A percentile compares a stretch with the other conserved stretches of the same genome.
phyloP scores from a whole-genome alignment of 352 stramenopile genomes.

The Globisporangium takayamanum region DNA sequence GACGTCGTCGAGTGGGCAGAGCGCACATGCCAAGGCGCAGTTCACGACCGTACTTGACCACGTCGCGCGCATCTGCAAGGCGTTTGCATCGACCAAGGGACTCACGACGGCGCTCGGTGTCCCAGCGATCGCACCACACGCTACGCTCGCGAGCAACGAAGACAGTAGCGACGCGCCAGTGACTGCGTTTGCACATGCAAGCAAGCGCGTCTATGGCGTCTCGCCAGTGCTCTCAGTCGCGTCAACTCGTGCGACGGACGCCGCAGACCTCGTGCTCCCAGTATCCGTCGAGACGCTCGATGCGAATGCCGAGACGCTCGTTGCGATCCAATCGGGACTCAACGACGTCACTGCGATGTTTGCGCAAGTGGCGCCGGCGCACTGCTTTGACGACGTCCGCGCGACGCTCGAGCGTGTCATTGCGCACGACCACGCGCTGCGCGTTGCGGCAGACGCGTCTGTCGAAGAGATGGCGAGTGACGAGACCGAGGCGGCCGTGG shows the following conservation, averaged over 20 bases:
- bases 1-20: slow-evolving; percentile 13
- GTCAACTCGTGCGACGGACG: neutral
- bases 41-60: slow-evolving; percentile 25
- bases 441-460: neutral
- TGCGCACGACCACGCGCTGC: slow-evolving; percentile 30
- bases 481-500: slow-evolving; percentile 7
- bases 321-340: slow-evolving; percentile 26
- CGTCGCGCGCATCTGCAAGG: slow-evolving; percentile 24
- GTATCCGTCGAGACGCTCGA: slow-evolving; percentile 22
- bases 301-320: slow-evolving; percentile 28
- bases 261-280: slow-evolving; percentile 14
- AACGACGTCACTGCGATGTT: slow-evolving; percentile 22
- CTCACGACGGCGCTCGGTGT: slow-evolving; percentile 39
- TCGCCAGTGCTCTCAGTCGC: slow-evolving; percentile 34
- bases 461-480: slow-evolving; percentile 19
- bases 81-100: slow-evolving; percentile 19
- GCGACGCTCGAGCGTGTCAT: slow-evolving; percentile 22
- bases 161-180: slow-evolving; percentile 35
- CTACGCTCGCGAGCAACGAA: slow-evolving; percentile 38
- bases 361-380: slow-evolving; percentile 18
- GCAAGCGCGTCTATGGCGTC: slow-evolving; percentile 58
- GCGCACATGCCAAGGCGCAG: slow-evolving; percentile 6
- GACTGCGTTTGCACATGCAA: slow-evolving; percentile 47
- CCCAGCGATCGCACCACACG: slow-evolving; percentile 45
- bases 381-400: slow-evolving; percentile 30